Base-by-base conservation (phyloP, 257 asterid genomes). In the Nicotiana sylvestris region DNA sequence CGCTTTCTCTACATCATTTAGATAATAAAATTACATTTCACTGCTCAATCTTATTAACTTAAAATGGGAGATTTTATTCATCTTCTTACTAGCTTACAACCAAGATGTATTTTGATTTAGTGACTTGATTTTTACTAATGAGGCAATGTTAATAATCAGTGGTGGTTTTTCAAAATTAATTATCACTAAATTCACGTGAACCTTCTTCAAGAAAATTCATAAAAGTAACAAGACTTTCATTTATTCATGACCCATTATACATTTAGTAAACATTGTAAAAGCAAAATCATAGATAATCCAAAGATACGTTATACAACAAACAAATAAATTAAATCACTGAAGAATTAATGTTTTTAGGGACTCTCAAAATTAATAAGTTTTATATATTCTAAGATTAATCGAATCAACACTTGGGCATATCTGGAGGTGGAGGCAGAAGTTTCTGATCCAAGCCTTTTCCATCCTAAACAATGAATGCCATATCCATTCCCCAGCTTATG, bases 401-500 rank as follows among this genome's bases (percentile, higher is more conserved):
- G 2, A 21, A 35, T 87, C 66, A 89, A 49, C 92, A 91, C 5
- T 49, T 82, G 6, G 91, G 90, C 89, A 88, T 83, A 60, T 89
- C 90, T 0, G 74, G 74, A 7, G 94, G 96, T 60, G 93, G 93
- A 27, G 92, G 94, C 81, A 88, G 62, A 85, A 92, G 83, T 57
- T 25, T 82, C 6, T 82, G 84, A 15, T 81, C 35, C 4, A 46
- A 29, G 21, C 81, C 56, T 25, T 81, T 85, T 0, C 96, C 96
- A 65, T 87, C 84, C 62, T 62, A 76, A 2, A 88, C 89, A 4
- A 92, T 87, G 77, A 92, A 91, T 0, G 82, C 85, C 88, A 78
- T 89, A 70, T 85, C 93, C 94, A 89, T 91, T 35, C 96, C 94
- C 96, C 94, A 89, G n/a, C 77, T 87, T 10, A 83, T 39, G 8